Evolutionary conservation across 1,284 basidiomycete species (phyloP), one percentile per base, ranked within the genome.

Genomic region (Lignosus rhinocerotis): DNA sequence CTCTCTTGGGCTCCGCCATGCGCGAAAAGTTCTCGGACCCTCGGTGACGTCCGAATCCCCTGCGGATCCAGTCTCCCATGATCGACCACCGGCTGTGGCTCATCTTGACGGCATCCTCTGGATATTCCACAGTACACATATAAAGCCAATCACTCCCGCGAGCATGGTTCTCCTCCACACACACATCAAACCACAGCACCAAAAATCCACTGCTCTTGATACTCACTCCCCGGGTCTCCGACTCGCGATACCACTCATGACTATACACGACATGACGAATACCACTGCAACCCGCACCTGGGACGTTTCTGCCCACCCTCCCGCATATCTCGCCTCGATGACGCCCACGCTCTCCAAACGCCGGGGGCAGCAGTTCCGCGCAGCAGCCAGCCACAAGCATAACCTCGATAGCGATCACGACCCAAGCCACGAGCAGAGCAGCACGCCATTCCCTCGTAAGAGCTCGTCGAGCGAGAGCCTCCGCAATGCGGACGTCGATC

Each of bases 261-360:
- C 53, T 32, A 25, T 50, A 54, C 33, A 57, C 55, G 55, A 52
- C 38, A 42, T 51, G 9, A 17, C 16, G 16, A 34, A 34, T 31
- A 33, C 39, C 30, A 32, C n/a, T 30, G 56, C 46, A 39, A 51
- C 44, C 38, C 47, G 47, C 34, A 52, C 52, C 17, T 58, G 60
- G 60, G 60, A 55, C 33, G 6, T 58, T 49, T 8, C 55, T 9
- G 21, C 56, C 30, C 19, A 36, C 36, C 9, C 41, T n/a, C 12
- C n/a, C 46, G 21, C 58, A 10, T n/a, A 14, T 42, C 30, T 54
- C 6, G 53, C 56, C 21, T 46, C 53, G 14, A 51, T 39, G n/a
- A 31, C 50, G 17, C 60, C 43, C 38, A 50, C 53, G 30, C 46
- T 53, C 46, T 55, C 56, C n/a, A 55, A 47, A 51, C 53, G 56